Conservation (phyloP, 1,284 basidiomycete species). For the Meripilus lineatus region DNA sequence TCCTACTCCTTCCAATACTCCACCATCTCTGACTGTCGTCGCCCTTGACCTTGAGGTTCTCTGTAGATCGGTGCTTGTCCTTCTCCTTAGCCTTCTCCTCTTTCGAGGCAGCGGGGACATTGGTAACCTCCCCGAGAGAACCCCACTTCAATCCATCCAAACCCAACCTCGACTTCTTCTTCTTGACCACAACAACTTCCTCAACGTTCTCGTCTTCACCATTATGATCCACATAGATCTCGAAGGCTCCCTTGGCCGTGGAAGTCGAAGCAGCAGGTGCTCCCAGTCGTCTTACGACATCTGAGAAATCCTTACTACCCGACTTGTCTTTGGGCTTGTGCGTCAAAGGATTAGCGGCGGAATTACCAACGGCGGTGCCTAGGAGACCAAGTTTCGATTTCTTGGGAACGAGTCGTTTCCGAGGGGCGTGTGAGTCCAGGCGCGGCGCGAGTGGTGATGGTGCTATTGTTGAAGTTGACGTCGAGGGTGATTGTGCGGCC, state of each 20-base stretch:
- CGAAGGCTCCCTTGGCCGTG: conserved; percentile 47
- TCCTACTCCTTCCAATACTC: conserved; percentile 67
- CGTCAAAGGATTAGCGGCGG: no score
- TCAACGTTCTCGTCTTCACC: conserved; percentile 58
- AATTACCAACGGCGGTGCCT: conserved; percentile 24
- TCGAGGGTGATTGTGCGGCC: no score
- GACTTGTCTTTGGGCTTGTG: conserved; percentile 28
- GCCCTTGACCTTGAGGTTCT: conserved; percentile 41
- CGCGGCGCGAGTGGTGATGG: conserved; percentile 31
- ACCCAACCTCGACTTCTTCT: conserved; percentile 64
- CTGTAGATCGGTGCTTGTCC: conserved; percentile 19
- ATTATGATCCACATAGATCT: conserved; percentile 67
- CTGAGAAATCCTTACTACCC: conserved; percentile 47
- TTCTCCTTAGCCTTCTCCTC: conserved; percentile 23
- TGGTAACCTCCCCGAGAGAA: conserved; percentile 51
- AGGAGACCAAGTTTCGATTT: conserved; percentile 64
- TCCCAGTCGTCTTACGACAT: conserved; percentile 57
- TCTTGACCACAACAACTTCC: conserved; percentile 72
- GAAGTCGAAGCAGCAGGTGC: conserved; percentile 27
- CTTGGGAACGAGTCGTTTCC: conserved; percentile 66
- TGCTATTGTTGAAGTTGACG: conserved; percentile 25
- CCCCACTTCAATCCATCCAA: conserved; percentile 64
- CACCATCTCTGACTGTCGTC: conserved; percentile 72
- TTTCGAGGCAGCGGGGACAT: conserved; percentile 33
- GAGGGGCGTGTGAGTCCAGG: conserved; percentile 27